Evolutionary conservation across 345 rosid species (phyloP).

Genomic region (Eucalyptus cloeziana): DNA sequence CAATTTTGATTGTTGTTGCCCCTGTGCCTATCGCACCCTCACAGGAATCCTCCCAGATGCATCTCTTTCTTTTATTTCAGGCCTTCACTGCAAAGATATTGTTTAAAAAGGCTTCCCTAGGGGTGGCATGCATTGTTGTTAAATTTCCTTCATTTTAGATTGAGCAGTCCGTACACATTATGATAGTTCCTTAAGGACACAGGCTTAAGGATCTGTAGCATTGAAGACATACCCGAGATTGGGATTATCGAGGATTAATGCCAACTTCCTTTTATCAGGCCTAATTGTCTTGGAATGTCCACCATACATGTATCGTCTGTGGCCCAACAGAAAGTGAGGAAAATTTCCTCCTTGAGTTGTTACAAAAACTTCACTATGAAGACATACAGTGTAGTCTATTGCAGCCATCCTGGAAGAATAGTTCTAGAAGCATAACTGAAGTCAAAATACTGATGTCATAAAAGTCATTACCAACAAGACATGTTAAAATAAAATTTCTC

Average conservation of each 20-base stretch:
- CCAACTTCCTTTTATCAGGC: conserved; percentile 97
- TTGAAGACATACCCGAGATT: conserved; percentile 54
- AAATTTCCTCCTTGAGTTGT: conserved; percentile 99
- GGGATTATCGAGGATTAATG: conserved; percentile 86
- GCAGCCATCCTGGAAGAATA: conserved; percentile 99
- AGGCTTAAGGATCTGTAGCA: neutral
- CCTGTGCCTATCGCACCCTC: neutral
- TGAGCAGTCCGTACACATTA: neutral
- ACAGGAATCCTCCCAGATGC: neutral
- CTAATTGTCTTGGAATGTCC: conserved; percentile 94
- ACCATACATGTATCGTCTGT: conserved; percentile 75
- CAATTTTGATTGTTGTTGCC: neutral
- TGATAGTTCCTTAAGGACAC: neutral
- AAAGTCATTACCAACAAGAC: neutral
- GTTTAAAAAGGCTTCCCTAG: neutral
- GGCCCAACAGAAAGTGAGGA: conserved; percentile 98
- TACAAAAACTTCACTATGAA: conserved; percentile 97
- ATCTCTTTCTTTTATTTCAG: neutral
- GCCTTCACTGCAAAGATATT: neutral
- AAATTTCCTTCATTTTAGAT: neutral
- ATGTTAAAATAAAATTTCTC: neutral
- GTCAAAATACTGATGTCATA: neutral
- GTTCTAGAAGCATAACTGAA: conserved; percentile 44
- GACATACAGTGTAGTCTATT: conserved; percentile 98
- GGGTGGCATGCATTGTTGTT: neutral